Percentiles rank a stretch among this genome's conserved stretches.
Evolutionary conservation across 148 eudicot genomes (phyloP).

Genomic region (Rhododendron molle): DNA sequence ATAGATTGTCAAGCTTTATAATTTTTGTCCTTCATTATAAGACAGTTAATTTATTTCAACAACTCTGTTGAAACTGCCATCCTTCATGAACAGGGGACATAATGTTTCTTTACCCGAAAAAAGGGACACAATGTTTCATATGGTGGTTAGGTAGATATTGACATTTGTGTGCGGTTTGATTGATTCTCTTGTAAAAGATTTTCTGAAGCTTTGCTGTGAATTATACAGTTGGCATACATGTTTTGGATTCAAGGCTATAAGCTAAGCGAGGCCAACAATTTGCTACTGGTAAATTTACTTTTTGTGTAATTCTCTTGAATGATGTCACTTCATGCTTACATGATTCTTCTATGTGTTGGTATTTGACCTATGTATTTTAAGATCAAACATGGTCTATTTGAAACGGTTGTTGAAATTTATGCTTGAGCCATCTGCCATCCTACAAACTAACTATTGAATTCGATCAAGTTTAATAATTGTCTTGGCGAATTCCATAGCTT

Average conservation of each 20-base stretch:
- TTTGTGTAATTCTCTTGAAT: neutral
- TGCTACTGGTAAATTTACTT: constrained; percentile 54
- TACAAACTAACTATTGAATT: neutral
- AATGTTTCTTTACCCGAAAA: too few species aligned
- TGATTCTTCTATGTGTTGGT: neutral
- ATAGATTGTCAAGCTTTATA: neutral
- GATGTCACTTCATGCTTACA: neutral
- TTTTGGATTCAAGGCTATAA: constrained; percentile 89
- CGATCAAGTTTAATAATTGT: neutral
- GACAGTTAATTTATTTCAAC: neutral
- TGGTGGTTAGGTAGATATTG: neutral
- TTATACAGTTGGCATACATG: constrained; percentile 90
- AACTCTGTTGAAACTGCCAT: neutral
- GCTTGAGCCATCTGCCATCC: neutral
- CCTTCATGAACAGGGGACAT: neutral
- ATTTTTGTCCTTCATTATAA: neutral
- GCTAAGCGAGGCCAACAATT: constrained; percentile 58
- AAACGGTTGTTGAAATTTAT: neutral
- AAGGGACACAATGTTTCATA: neutral
- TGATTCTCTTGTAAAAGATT: neutral
- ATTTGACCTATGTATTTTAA: neutral
- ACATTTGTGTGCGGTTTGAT: neutral
- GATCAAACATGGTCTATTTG: neutral
- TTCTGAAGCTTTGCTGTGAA: constrained; percentile 13
- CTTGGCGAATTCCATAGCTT: neutral